A percentile compares a stretch with the other conserved stretches of the same genome.
Evolutionary conservation across 768 basidiomycete genomes (phyloP).

Genomic region (Phanerochaete sordida): DNA sequence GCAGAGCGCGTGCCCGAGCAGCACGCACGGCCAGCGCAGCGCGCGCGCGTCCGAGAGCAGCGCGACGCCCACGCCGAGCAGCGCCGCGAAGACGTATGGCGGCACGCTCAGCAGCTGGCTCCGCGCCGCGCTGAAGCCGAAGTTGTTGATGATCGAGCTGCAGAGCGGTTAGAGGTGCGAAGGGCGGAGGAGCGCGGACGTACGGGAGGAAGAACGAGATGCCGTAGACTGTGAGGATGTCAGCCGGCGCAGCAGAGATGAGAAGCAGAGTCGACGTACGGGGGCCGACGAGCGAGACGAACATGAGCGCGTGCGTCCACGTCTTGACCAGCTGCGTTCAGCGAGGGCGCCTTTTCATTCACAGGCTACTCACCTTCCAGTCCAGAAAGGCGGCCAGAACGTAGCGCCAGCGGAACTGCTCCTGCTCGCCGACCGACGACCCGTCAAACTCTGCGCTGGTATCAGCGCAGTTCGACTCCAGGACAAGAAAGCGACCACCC

Average conservation of each 20-base stretch:
- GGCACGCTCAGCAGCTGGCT: conserved; percentile 68
- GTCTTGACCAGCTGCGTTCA: neutral
- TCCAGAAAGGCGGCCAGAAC: conserved; percentile 50
- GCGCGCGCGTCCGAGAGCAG: conserved; percentile 54
- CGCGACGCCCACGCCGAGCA: conserved; percentile 48
- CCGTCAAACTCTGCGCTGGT: conserved; percentile 46
- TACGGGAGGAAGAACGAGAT: conserved; percentile 57
- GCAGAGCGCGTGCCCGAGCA: conserved; percentile 46
- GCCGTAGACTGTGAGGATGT: conserved; percentile 44
- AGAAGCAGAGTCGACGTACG: neutral
- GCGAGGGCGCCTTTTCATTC: no score
- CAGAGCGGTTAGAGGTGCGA: neutral
- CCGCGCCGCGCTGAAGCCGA: conserved; percentile 52
- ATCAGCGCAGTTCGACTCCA: neutral
- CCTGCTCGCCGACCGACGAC: conserved; percentile 57
- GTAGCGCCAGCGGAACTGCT: conserved; percentile 52
- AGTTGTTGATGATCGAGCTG: neutral
- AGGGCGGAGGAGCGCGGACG: neutral
- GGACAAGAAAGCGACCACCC: conserved; percentile 37
- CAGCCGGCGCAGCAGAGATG: no score
- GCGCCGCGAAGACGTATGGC: conserved; percentile 50
- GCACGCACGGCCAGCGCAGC: conserved; percentile 56
- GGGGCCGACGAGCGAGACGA: conserved; percentile 48
- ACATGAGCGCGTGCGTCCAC: conserved; percentile 57
- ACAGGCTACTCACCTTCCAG: conserved; percentile 53